Base-by-base conservation (phyloP, 495 filamentous ascomycete species). In the Xylaria acuta region DNA sequence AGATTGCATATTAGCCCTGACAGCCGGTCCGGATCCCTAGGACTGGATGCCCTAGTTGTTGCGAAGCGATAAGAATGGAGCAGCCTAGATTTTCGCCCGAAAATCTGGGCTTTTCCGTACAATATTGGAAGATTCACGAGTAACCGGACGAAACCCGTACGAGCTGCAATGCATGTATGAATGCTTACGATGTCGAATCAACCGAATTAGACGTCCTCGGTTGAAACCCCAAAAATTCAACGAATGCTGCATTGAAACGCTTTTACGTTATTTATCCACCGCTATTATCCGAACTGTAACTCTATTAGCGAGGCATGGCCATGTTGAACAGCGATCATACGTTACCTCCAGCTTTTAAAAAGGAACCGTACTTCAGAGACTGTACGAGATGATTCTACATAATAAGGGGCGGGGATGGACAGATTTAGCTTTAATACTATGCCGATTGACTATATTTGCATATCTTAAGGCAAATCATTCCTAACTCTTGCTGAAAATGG, bases 261-360 rank as follows among this genome's bases (percentile, higher is more conserved):
- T 60, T 60, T 12, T 60, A 60, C 32, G 32, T 60, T 36, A 60
- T 60, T 60, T 60, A 60, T 60, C 58, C 58, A 34, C 32, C 12
- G 22, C 3, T 20, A 22, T 60, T 36, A 38, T 22, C 34, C 58
- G 34, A 38, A 22, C 6, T 38, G 18, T 12, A 38, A 22, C 20
- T 60, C 18, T 38, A 9, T n/a, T n/a, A n/a, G n/a, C 20, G 20
- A 27, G 18, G 36, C 6, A 7, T 25, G 34, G n/a, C 14, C 20
- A 27, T 43, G 34, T 38, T 43, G 11, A 1, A 43, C 11, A 30
- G 22, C 20, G n/a, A 64, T 64, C 60, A 41, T 30, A 64, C 60
- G 60, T 64, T 64, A 45, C 60, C 6, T 30, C 2, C 9, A 41
- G 9, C n/a, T n/a, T 49, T 30, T 27, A 25, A 1, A 25, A 1